phyloP scores from a whole-genome alignment of 179 eudicot species.

The Silene vulgaris region DNA sequence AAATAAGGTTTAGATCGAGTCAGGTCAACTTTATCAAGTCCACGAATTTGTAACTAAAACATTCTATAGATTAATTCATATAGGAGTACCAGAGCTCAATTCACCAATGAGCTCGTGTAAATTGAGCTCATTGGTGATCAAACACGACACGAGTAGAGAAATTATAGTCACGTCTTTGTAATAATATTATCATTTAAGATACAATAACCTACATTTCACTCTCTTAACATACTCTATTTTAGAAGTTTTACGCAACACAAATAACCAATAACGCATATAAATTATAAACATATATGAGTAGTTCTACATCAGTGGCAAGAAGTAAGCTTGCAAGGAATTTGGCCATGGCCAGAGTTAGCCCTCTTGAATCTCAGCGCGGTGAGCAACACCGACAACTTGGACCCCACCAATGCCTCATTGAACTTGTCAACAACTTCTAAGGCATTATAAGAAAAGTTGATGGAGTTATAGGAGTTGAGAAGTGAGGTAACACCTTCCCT shows the following conservation, averaged over 20 bases:
- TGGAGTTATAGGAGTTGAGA: conserved; percentile 67
- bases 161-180: not conserved
- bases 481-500: conserved; percentile 86
- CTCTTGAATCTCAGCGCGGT: conserved; percentile 68
- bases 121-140: not conserved
- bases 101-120: not conserved
- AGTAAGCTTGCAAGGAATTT: conserved; percentile 44
- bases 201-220: too few species aligned
- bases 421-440: conserved; percentile 40
- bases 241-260: not conserved
- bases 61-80: too few species aligned
- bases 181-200: too few species aligned
- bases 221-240: not conserved
- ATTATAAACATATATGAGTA: not conserved
- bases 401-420: conserved; percentile 48
- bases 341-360: conserved; percentile 64
- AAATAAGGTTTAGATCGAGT: not conserved
- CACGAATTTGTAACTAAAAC: not conserved
- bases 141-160: not conserved
- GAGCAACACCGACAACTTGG: conserved; percentile 44
- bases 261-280: not conserved
- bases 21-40: not conserved
- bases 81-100: not conserved
- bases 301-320: conserved; percentile 48
- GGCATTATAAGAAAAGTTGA: conserved; percentile 56